phyloP scores from a whole-genome alignment of 2,329 filamentous ascomycete species.

The Periglandula ipomoeae region DNA sequence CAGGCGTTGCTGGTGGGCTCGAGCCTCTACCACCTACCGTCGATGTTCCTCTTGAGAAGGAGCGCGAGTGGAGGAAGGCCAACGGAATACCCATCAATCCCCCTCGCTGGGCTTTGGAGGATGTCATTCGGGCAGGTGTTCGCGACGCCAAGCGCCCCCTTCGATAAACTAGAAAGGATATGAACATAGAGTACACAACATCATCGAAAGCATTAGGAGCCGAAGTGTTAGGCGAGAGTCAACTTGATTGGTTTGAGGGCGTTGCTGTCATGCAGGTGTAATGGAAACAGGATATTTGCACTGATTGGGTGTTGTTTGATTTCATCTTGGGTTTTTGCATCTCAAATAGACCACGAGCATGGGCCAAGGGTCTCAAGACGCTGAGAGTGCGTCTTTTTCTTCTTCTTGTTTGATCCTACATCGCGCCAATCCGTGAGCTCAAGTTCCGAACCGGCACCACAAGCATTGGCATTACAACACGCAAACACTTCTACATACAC shows the following conservation, averaged over 20 bases:
- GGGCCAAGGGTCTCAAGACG: conserved; percentile 2
- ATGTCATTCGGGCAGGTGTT: conserved; percentile 66
- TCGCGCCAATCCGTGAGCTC: neutral
- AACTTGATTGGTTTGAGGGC: neutral
- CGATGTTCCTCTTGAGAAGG: conserved; percentile 59
- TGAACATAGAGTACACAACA: conserved; percentile 2
- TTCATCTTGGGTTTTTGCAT: conserved; percentile 10
- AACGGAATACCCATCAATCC: conserved; percentile 60
- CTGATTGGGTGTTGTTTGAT: conserved; percentile 11
- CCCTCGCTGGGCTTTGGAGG: conserved; percentile 77
- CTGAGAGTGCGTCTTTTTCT: neutral
- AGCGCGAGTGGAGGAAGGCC: conserved; percentile 55
- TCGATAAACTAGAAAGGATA: conserved; percentile 36
- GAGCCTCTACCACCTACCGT: conserved; percentile 66
- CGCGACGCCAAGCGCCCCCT: conserved; percentile 67
- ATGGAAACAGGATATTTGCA: neutral
- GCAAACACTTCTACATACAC: neutral
- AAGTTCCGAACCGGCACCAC: neutral
- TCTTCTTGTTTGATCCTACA: conserved; percentile 1
- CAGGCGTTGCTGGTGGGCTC: conserved; percentile 81
- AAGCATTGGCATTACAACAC: neutral
- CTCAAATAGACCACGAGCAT: conserved; percentile 8
- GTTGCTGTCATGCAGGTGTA: neutral
- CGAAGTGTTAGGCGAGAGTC: neutral
- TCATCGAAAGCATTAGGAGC: neutral